Conservation (phyloP, 352 stramenopile genomes). For the Pythium apleroticum region DNA sequence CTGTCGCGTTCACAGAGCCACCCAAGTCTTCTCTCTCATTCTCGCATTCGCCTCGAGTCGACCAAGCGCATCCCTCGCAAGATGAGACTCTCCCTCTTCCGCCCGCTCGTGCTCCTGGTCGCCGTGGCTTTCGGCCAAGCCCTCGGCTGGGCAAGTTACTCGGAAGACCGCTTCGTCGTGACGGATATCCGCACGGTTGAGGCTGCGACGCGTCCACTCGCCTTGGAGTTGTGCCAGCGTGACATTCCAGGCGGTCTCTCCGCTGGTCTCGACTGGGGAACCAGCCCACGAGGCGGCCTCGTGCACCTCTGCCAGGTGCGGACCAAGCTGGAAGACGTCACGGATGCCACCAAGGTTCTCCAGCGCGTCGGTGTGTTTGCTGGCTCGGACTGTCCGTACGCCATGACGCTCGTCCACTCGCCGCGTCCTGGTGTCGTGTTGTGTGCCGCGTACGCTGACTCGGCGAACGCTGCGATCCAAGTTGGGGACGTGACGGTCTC, state of each 20-base stretch:
- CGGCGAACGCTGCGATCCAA: slow-evolving; percentile 9
- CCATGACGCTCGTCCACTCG: not conserved
- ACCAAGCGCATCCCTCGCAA: no score
- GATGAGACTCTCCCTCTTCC: not conserved
- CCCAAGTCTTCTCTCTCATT: no score
- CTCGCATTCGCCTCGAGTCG: no score
- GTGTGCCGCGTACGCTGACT: slow-evolving; percentile 30
- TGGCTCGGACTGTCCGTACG: slow-evolving; percentile 7
- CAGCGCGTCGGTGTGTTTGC: slow-evolving; percentile 11
- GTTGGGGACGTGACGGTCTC: slow-evolving; percentile 40
- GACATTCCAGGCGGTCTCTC: slow-evolving; percentile 22
- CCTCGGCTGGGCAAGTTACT: not conserved
- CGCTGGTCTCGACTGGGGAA: slow-evolving; percentile 34
- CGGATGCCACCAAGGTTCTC: slow-evolving; percentile 2
- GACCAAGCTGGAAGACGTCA: slow-evolving; percentile 7
- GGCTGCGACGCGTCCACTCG: slow-evolving; percentile 10
- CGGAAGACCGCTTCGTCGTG: slow-evolving; percentile 16
- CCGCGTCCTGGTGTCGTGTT: slow-evolving; percentile 29
- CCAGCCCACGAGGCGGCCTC: slow-evolving; percentile 6
- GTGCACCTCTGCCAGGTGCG: slow-evolving; percentile 24
- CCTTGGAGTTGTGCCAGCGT: slow-evolving; percentile 18
- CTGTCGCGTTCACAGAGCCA: no score
- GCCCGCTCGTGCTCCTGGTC: not conserved
- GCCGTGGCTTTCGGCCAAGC: not conserved
- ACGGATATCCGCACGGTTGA: slow-evolving; percentile 19